Base-by-base conservation (phyloP, 23 red algal species). In the Gracilariopsis chorda region DNA sequence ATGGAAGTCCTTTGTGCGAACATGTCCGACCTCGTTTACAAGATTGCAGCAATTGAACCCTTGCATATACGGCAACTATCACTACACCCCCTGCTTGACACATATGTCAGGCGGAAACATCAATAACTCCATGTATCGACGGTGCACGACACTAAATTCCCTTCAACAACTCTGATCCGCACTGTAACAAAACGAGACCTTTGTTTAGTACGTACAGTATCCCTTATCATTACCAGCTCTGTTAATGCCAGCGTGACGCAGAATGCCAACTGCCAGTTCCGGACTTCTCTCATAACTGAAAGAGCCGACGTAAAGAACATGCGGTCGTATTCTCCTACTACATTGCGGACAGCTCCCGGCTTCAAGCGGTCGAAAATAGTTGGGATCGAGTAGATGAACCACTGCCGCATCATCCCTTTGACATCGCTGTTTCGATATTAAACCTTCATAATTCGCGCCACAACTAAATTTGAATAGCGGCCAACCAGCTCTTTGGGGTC, bases 321-420 rank as follows among this genome's bases (percentile, higher is more conserved):
- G 48, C 52, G 76, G 76, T 57, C 55, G n/a, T 59, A 43, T 59
- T 36, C 40, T 58, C 34, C n/a, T 80, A 0, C 45, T 53, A 27
- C 76, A 80, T 43, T 13, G 51, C 34, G 76, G 76, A 80, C 76
- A 80, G 30, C 48, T 59, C 30, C 52, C 76, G 42, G 48, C 12
- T 58, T 80, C 76, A 32, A 80, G 51, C 52, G 76, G 76, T 17
- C 52, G 76, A 48, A 80, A 80, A 20, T 58, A 59, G 20, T 80
- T 48, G 12, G 52, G 24, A 55, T 45, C 27, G 8, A 80, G 35
- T 34, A 80, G 36, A 80, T 80, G 76, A 41, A 59, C 48, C 34
- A 36, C 20, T 12, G 65, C 62, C 13, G 39, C 59, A 14, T 40
- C 72, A 0, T 44, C 23, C 14, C 48, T 25, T 45, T 87, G 58